Evolutionary conservation across 1,139 yeast genomes (phyloP).

Genomic region (Eremothecium cymbalariae): DNA sequence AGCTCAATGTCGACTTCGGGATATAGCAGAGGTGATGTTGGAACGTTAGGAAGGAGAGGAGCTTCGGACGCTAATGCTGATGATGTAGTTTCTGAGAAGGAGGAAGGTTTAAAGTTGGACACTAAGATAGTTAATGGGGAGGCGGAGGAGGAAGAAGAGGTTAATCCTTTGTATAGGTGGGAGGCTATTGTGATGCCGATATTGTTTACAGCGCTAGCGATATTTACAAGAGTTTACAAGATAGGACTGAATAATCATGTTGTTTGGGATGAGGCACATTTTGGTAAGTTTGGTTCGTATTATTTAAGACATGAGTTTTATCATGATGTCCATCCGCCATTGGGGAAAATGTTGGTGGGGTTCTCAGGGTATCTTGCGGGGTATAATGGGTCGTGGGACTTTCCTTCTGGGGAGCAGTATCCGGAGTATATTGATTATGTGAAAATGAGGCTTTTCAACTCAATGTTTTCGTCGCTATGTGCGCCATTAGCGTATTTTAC

Average conservation of each 20-base stretch:
- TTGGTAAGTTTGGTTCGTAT: conserved; percentile 91
- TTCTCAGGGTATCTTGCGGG: conserved; percentile 91
- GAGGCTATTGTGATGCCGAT: conserved; percentile 49
- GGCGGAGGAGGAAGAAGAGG: conserved; percentile 11
- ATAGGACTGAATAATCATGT: conserved; percentile 65
- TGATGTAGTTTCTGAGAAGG: too few relatives aligned
- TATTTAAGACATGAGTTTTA: conserved; percentile 88
- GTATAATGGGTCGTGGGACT: conserved; percentile 91
- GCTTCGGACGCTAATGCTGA: too few relatives aligned
- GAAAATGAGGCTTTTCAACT: conserved; percentile 90
- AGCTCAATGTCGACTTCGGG: conserved; percentile 5
- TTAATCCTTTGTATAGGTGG: conserved; percentile 26
- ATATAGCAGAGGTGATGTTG: not conserved
- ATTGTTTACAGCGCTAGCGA: conserved; percentile 55
- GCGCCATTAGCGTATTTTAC: conserved; percentile 93
- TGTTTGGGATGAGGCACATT: conserved; percentile 99
- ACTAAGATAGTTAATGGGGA: not conserved
- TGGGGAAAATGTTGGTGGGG: conserved; percentile 91
- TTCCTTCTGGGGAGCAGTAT: conserved; percentile 76
- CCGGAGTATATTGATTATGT: conserved; percentile 85
- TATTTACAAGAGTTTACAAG: conserved; percentile 64
- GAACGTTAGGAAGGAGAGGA: not conserved
- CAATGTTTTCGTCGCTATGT: conserved; percentile 79
- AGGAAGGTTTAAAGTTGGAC: not conserved
- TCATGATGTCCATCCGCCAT: conserved; percentile 97